Evolutionary conservation across 2,329 filamentous ascomycete genomes (phyloP), one percentile per base, ranked within the genome.

Genomic region (Pseudocercospora pini-densiflorae): DNA sequence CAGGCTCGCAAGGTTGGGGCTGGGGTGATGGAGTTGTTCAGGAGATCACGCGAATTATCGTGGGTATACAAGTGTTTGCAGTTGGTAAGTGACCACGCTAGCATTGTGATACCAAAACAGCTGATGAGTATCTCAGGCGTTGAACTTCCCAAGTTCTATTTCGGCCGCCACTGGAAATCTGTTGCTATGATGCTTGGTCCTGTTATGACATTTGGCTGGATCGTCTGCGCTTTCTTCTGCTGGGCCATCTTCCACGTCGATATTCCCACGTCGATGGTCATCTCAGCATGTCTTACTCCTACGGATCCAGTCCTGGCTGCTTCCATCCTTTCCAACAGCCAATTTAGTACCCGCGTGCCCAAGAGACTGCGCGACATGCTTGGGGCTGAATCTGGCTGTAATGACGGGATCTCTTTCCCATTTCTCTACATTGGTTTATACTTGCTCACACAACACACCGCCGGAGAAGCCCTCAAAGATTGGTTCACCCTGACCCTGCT

Each of bases 251-350:
- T 88, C 71, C 66, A 80, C 5, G 82, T 80, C 0, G 78, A 81
- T 57, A 70, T 82, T 31, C 72, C 81, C 0, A 83, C 83, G 0
- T 81, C 84, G 0, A 71, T 87, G 45, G 80, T 85, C 5, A 82
- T 87, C 24, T 82, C 82, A 0, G 86, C 86, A 3, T 87, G 85
- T 70, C 78, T 87, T 1, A 86, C 85, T 0, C 86, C 85, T 1
- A 87, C 86, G 0, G 86, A 87, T 75, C 85, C 85, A 0, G 84
- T 88, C 0, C 77, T 87, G 12, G 83, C 85, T 1, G 83, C 85
- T 3, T 83, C 80, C 23, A 85, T 88, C 1, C 77, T 87, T 12
- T 81, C 81, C 1, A 84, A 86, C 69, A 84, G 82, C 31, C 83
- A 81, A 58, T 87, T 87, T 77, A 84, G 82, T 62, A 77, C 78